Evolutionary conservation across 2,329 filamentous ascomycete species (phyloP).

Genomic region (Colletotrichum liriopes): DNA sequence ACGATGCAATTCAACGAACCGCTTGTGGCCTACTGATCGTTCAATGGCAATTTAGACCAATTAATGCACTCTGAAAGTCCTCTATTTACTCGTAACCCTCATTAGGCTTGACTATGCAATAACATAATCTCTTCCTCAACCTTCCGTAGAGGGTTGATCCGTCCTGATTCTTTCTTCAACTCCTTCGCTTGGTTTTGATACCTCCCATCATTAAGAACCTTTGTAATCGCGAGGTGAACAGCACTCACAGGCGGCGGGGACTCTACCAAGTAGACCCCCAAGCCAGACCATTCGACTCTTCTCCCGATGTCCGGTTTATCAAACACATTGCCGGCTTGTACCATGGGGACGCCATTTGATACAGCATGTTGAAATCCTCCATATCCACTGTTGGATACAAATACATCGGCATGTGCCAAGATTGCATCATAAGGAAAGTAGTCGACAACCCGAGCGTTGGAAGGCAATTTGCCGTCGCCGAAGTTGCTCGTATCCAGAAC

Average conservation of each 20-base stretch:
- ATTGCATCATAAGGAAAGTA: slow-evolving; percentile 65
- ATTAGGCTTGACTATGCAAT: neutral
- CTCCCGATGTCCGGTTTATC: slow-evolving; percentile 53
- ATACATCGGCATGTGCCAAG: slow-evolving; percentile 60
- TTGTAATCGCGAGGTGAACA: slow-evolving; percentile 42
- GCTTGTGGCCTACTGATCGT: too few relatives aligned
- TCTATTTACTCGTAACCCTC: neutral
- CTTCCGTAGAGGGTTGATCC: neutral
- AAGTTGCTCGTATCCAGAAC: neutral
- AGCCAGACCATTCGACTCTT: slow-evolving; percentile 45
- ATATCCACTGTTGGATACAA: slow-evolving; percentile 66
- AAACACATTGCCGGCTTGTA: slow-evolving; percentile 59
- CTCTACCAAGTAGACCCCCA: slow-evolving; percentile 45
- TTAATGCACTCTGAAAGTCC: too few relatives aligned
- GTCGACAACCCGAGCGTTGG: slow-evolving; percentile 61
- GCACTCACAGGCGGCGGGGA: slow-evolving; percentile 48
- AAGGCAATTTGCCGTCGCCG: slow-evolving; percentile 52
- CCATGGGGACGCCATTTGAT: slow-evolving; percentile 62
- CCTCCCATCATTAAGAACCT: slow-evolving; percentile 41
- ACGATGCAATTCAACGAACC: too few relatives aligned
- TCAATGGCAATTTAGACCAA: neutral
- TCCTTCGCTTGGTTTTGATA: slow-evolving; percentile 45
- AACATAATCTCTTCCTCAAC: slow-evolving; percentile 22
- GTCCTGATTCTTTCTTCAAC: slow-evolving; percentile 43
- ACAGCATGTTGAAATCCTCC: slow-evolving; percentile 63